Base-by-base conservation (phyloP, 177 flowering plant species). In the Vitis hybrid region DNA sequence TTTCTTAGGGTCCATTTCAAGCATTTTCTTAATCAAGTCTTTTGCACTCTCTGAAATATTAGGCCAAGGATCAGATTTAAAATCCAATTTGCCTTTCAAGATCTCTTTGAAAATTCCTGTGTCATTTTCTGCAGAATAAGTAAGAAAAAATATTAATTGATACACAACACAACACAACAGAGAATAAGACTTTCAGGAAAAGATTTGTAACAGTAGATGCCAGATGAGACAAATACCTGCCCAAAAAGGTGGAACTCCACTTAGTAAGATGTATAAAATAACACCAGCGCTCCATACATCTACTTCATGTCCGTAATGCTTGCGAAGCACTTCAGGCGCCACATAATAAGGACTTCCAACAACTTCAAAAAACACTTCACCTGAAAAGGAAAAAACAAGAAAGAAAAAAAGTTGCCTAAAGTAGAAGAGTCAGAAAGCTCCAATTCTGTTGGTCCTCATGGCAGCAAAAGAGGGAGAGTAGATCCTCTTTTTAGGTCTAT, bases 31-130 rank as follows among this genome's bases (percentile, higher is more conserved):
- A 24, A 91, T 79, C 70, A 91, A 80, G 78, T 88, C 93, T 78
- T 87, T 91, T 4, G 92, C 93, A 77, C 91, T 85, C 2, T 81
- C 90, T 63, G 96, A 91, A 67, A 91, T 91, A 68, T 52, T 73
- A 10, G 96, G 96, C 96, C 96, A 91, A 62, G 93, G 93, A 9
- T 84, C 92, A 73, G 91, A 86, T 59, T 71, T 79, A 74, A 91
- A 89, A 77, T 91, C 92, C 62, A 91, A 15, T 70, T 74, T 75
- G 56, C 91, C 93, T 62, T 81, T 78, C 79, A 91, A 91, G 71
- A 91, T 91, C 69, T 51, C 52, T 6, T 11, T 51, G n/a, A 52
- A 51, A 63, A 63, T 40, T 24, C 93, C 93, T 3, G 85, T 57
- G 61, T 91, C 96, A 68, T 87, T 82, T 81, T 91, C 96, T 90